A percentile compares a stretch with the other conserved stretches of the same genome.
phyloP scores from a whole-genome alignment of 1,284 basidiomycete species.

The Pulveroboletus sp. region DNA sequence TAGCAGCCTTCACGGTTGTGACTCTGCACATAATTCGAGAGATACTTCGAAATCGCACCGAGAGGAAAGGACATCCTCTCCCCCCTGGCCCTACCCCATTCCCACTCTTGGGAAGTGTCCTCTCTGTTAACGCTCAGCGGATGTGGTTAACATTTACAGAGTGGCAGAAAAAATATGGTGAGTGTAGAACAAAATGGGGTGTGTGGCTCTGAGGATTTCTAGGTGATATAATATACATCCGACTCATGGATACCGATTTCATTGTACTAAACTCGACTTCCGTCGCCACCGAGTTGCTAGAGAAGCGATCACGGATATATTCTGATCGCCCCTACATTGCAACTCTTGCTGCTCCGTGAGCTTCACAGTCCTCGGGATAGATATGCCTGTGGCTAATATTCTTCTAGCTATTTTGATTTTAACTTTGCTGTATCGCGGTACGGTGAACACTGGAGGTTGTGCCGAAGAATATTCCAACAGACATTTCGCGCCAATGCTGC shows the following conservation, averaged over 20 bases:
- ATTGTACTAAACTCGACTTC: neutral
- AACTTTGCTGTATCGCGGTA: neutral
- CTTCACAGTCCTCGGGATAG: neutral
- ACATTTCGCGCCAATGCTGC: neutral
- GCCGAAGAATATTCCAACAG: neutral
- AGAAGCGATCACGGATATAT: slow-evolving; percentile 9
- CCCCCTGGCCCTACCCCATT: neutral
- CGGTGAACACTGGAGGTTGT: neutral
- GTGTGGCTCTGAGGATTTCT: neutral
- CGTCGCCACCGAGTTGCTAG: slow-evolving; percentile 1
- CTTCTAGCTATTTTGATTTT: slow-evolving; percentile 1
- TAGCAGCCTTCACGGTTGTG: no score
- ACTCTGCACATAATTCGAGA: no score
- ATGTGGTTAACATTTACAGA: slow-evolving; percentile 5
- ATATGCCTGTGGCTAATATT: neutral
- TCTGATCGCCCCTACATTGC: slow-evolving; percentile 8
- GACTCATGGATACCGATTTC: neutral
- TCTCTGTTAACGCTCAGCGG: neutral
- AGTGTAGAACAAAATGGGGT: neutral
- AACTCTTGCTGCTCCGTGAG: neutral
- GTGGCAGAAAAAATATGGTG: slow-evolving; percentile 7
- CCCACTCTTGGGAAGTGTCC: slow-evolving; percentile 1
- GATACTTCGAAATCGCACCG: no score
- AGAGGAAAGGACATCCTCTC: neutral
- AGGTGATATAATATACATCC: slow-evolving; percentile 9